Conservation (phyloP, 495 filamentous ascomycete species). For the Parachaetomium inaequale region DNA sequence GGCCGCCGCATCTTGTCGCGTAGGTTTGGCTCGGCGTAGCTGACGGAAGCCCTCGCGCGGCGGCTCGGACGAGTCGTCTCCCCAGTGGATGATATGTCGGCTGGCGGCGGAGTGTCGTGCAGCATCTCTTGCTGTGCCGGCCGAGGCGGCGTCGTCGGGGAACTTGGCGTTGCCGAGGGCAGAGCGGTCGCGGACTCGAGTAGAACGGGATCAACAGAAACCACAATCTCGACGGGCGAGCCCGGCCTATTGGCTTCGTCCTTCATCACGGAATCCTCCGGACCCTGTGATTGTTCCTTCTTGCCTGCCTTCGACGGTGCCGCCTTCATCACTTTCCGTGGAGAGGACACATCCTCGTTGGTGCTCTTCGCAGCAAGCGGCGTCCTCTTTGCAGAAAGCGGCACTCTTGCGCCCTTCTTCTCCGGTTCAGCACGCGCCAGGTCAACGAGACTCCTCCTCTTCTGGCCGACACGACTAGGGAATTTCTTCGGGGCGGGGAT, state of each 20-base stretch:
- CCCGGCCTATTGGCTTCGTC: conserved; percentile 13
- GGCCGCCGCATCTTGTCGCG: conserved; percentile 84
- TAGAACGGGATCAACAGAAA: conserved; percentile 23
- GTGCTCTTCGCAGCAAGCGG: conserved; percentile 46
- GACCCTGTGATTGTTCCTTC: conserved; percentile 21
- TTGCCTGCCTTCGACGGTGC: conserved; percentile 23
- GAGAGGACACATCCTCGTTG: conserved; percentile 45
- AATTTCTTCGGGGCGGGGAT: conserved; percentile 14
- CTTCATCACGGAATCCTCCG: conserved; percentile 13
- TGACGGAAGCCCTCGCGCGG: conserved; percentile 63
- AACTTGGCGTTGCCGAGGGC: conserved; percentile 25
- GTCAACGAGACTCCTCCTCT: conserved; percentile 36
- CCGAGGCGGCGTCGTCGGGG: conserved; percentile 37
- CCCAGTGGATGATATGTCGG: conserved; percentile 49
- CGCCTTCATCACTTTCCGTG: conserved; percentile 36
- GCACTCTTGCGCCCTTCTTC: conserved; percentile 32
- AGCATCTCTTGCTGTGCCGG: conserved; percentile 27
- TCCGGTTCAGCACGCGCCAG: conserved; percentile 30
- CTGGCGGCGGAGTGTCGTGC: conserved; percentile 55
- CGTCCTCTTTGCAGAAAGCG: conserved; percentile 43
- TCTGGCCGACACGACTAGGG: conserved; percentile 15
- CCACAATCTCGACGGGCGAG: conserved; percentile 22
- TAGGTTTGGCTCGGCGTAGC: conserved; percentile 83
- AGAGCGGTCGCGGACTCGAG: conserved; percentile 34
- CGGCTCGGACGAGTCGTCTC: conserved; percentile 57